Percentiles rank a stretch among this genome's conserved stretches.
These are phyloP conservation scores for Mortierella sp. DNA, from an alignment of 371 early-diverging fungal genomes.

Conservation along the genomic window DNA sequence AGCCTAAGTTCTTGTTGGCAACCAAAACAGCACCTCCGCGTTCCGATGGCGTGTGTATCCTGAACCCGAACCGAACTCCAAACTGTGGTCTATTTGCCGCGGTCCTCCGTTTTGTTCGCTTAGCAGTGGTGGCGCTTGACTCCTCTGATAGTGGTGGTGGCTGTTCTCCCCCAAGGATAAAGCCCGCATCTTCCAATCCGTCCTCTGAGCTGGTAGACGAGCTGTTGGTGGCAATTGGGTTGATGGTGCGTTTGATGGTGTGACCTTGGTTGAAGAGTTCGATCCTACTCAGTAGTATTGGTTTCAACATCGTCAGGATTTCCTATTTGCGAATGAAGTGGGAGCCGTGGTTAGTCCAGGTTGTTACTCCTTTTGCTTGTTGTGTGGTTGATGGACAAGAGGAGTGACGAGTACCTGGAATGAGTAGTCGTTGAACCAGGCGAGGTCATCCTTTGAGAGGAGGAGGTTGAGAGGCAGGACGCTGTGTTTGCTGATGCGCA, in stretches of 20 bases:
- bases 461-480: slow-evolving; percentile 41
- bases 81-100: slow-evolving; percentile 33
- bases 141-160: neutral
- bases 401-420: slow-evolving; percentile 33
- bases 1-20: slow-evolving; percentile 46
- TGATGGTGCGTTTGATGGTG: slow-evolving; percentile 17
- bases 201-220: slow-evolving; percentile 20
- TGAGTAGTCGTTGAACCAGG: slow-evolving; percentile 53
- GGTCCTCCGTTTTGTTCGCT: slow-evolving; percentile 9
- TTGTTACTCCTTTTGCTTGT: neutral
- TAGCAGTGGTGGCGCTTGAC: neutral
- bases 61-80: slow-evolving; percentile 41
- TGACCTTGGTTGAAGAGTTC: slow-evolving; percentile 42
- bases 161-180: slow-evolving; percentile 34
- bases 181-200: slow-evolving; percentile 47
- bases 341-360: neutral
- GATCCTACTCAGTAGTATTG: slow-evolving; percentile 33
- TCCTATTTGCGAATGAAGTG: slow-evolving; percentile 20
- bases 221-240: slow-evolving; percentile 13
- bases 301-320: slow-evolving; percentile 38
- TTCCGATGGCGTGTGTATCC: slow-evolving; percentile 26
- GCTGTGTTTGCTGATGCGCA: slow-evolving; percentile 46
- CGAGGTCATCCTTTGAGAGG: slow-evolving; percentile 52
- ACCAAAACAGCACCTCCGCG: slow-evolving; percentile 41
- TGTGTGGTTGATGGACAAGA: neutral